phyloP scores from a whole-genome alignment of 352 stramenopile species.

The Phytopythium montanum region DNA sequence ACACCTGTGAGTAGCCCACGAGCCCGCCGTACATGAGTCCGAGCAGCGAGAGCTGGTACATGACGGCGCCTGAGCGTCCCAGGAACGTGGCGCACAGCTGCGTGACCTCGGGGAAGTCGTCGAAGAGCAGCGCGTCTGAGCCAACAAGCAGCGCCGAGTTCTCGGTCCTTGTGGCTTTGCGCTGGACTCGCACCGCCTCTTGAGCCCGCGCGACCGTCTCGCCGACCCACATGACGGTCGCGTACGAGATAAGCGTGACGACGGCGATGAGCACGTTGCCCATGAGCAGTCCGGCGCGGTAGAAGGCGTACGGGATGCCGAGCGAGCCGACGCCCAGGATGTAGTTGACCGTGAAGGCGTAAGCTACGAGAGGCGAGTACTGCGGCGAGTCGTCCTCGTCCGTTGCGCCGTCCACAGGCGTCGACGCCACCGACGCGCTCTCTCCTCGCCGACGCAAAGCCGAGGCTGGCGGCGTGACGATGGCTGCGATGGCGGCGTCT shows the following conservation, averaged over 20 bases:
- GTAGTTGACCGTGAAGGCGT: slow-evolving; percentile 92
- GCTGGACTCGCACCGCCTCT: slow-evolving; percentile 18
- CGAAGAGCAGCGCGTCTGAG: slow-evolving; percentile 17
- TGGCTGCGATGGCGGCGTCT: slow-evolving; percentile 2
- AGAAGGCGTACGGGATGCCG: slow-evolving; percentile 87
- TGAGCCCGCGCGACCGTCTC: slow-evolving; percentile 64
- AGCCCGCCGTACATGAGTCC: slow-evolving; percentile 88
- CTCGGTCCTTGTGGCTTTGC: slow-evolving; percentile 11
- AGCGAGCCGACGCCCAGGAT: slow-evolving; percentile 90
- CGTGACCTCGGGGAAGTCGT: slow-evolving; percentile 78
- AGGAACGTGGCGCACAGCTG: slow-evolving; percentile 75
- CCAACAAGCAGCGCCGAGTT: slow-evolving; percentile 8
- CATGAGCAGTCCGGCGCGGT: slow-evolving; percentile 69
- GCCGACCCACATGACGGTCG: slow-evolving; percentile 90
- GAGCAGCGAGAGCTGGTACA: slow-evolving; percentile 87
- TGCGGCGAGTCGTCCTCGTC: slow-evolving; percentile 10
- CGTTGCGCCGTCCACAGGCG: neutral
- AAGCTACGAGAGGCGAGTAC: slow-evolving; percentile 78
- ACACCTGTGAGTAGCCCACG: slow-evolving; percentile 90
- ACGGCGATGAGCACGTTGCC: slow-evolving; percentile 69
- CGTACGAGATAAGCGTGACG: slow-evolving; percentile 81
- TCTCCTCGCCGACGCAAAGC: neutral
- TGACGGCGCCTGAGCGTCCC: slow-evolving; percentile 43
- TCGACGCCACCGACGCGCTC: slow-evolving; percentile 2
- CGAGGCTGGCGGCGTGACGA: slow-evolving; percentile 4